These are phyloP conservation scores for Xylaria bambusicola DNA, from an alignment of 495 filamentous ascomycete genomes.

Conservation along the genomic window DNA sequence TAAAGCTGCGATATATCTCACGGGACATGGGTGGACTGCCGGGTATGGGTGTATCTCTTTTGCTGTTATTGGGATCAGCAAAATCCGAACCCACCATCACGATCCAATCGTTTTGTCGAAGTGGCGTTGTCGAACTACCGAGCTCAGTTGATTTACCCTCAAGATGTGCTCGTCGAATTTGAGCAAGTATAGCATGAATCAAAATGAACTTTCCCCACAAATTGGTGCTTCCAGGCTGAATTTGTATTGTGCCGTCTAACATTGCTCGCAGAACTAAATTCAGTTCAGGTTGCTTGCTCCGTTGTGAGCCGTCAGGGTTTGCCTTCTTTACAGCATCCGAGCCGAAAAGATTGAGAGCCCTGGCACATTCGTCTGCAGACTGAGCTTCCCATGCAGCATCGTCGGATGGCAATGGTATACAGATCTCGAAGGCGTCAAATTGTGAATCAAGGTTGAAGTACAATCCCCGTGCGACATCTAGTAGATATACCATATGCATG, in stretches of 20 bases:
- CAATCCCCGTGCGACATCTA: constrained; percentile 60
- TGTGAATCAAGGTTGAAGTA: constrained; percentile 64
- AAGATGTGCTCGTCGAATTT: constrained; percentile 47
- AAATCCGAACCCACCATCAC: constrained; percentile 34
- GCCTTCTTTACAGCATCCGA: constrained; percentile 41
- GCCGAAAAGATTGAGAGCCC: constrained; percentile 59
- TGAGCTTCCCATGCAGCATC: constrained; percentile 68
- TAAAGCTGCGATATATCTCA: constrained; percentile 38
- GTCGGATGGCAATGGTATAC: constrained; percentile 63
- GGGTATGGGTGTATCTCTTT: constrained; percentile 52
- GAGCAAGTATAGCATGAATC: constrained; percentile 62
- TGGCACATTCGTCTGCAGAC: constrained; percentile 56
- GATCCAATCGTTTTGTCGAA: constrained; percentile 53
- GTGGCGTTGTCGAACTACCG: constrained; percentile 44
- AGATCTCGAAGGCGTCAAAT: constrained; percentile 58
- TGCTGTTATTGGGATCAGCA: constrained; percentile 43
- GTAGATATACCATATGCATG: constrained; percentile 61
- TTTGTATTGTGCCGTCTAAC: constrained; percentile 50
- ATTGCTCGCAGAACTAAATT: constrained; percentile 55
- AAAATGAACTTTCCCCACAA: constrained; percentile 68
- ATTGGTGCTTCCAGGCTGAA: constrained; percentile 61
- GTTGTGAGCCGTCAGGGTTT: constrained; percentile 59
- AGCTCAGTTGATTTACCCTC: constrained; percentile 34
- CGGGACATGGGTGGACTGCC: constrained; percentile 26
- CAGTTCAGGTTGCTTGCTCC: constrained; percentile 61